Conservation (phyloP, 495 filamentous ascomycete species). For the Aspergillus bridgeri region DNA sequence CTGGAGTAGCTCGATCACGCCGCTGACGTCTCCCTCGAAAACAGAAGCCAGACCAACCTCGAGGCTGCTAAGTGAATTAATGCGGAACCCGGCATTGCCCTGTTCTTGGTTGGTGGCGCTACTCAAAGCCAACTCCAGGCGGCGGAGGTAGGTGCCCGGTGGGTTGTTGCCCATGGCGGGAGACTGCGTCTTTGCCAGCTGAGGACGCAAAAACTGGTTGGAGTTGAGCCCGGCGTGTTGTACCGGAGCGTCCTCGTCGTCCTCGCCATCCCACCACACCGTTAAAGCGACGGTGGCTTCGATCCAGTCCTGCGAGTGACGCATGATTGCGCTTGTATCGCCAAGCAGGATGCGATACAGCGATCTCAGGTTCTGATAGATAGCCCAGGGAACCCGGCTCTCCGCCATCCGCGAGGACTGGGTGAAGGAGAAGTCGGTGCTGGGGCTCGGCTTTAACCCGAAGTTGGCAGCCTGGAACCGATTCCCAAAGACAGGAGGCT, state of each 20-base stretch:
- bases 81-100: slow-evolving; percentile 52
- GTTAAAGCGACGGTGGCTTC: slow-evolving; percentile 78
- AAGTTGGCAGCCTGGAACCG: slow-evolving; percentile 53
- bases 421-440: slow-evolving; percentile 42
- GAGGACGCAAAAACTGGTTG: slow-evolving; percentile 28
- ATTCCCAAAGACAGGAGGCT: slow-evolving; percentile 29
- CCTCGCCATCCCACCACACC: slow-evolving; percentile 84
- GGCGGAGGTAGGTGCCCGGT: slow-evolving; percentile 49
- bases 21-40: slow-evolving; percentile 73
- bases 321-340: slow-evolving; percentile 62
- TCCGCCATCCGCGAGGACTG: slow-evolving; percentile 70
- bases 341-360: slow-evolving; percentile 77
- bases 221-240: slow-evolving; percentile 19
- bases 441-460: slow-evolving; percentile 38
- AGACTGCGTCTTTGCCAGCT: slow-evolving; percentile 15
- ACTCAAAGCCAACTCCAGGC: slow-evolving; percentile 49
- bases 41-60: slow-evolving; percentile 78
- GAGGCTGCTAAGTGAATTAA: slow-evolving; percentile 66
- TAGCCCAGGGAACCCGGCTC: slow-evolving; percentile 78
- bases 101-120: slow-evolving; percentile 44
- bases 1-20: slow-evolving; percentile 66
- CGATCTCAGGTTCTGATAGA: slow-evolving; percentile 73
- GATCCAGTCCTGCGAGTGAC: slow-evolving; percentile 74
- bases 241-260: slow-evolving; percentile 37
- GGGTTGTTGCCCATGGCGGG: slow-evolving; percentile 44